Evolutionary conservation across 2,329 filamentous ascomycete genomes (phyloP).

Genomic region (Pyrenophora tritici-repentis): DNA sequence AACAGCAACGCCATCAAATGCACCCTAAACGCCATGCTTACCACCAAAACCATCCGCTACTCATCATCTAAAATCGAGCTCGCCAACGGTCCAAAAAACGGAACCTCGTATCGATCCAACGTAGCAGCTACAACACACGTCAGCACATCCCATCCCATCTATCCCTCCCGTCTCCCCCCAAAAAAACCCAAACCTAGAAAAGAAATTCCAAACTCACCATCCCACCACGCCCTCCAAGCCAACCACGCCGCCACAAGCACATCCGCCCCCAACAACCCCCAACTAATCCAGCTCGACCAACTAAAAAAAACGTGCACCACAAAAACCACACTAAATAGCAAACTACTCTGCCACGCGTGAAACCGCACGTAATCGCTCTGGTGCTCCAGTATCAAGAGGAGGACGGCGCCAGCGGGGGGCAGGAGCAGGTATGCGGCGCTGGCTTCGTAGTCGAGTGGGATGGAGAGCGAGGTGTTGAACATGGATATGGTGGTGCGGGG

Average conservation of each 20-base stretch:
- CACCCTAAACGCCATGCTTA: not conserved
- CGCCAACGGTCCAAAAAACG: slow-evolving; percentile 82
- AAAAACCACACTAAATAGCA: slow-evolving; percentile 75
- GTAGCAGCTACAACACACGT: slow-evolving; percentile 58
- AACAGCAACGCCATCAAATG: slow-evolving; percentile 4
- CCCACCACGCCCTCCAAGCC: slow-evolving; percentile 78
- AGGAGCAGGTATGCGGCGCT: slow-evolving; percentile 84
- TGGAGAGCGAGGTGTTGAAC: slow-evolving; percentile 87
- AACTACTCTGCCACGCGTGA: slow-evolving; percentile 91
- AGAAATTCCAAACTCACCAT: slow-evolving; percentile 72
- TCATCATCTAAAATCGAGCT: slow-evolving; percentile 92
- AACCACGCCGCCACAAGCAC: slow-evolving; percentile 76
- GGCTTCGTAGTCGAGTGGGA: slow-evolving; percentile 88
- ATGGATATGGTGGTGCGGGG: slow-evolving; percentile 33
- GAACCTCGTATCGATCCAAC: slow-evolving; percentile 76
- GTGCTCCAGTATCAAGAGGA: slow-evolving; percentile 83
- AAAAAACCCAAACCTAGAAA: no score
- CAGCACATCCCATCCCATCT: no score
- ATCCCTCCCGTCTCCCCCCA: no score
- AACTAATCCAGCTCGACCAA: slow-evolving; percentile 83
- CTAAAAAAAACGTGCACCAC: slow-evolving; percentile 81
- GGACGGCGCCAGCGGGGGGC: slow-evolving; percentile 82
- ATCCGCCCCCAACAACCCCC: slow-evolving; percentile 79
- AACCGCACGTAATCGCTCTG: slow-evolving; percentile 98
- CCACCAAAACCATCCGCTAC: slow-evolving; percentile 44